phyloP scores from a whole-genome alignment of 2,329 filamentous ascomycete genomes.

The Sporothrix dimorphospora region DNA sequence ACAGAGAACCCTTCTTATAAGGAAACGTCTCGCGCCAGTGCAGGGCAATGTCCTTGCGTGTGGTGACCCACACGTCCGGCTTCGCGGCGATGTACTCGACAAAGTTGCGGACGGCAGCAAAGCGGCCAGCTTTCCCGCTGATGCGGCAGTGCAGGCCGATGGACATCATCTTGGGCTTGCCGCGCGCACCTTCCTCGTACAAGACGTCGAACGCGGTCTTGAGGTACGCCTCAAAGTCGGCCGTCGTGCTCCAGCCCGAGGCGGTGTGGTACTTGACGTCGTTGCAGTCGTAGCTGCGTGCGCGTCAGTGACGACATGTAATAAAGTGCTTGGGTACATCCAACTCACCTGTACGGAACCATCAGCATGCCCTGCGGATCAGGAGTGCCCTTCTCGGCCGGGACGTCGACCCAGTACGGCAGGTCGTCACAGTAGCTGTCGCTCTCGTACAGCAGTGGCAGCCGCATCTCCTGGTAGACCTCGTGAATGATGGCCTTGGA shows the following conservation, averaged over 20 bases:
- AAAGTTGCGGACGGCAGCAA: constrained; percentile 55
- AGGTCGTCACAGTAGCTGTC: constrained; percentile 35
- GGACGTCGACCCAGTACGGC: constrained; percentile 35
- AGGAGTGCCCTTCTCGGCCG: constrained; percentile 27
- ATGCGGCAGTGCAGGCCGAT: constrained; percentile 58
- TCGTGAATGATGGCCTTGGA: constrained; percentile 31
- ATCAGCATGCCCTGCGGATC: constrained; percentile 33
- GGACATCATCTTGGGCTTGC: constrained; percentile 61
- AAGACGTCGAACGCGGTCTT: constrained; percentile 58
- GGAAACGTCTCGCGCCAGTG: constrained; percentile 21
- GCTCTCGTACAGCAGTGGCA: constrained; percentile 31
- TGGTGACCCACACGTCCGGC: constrained; percentile 58
- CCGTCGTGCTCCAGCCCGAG: constrained; percentile 48
- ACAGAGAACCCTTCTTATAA: neutral
- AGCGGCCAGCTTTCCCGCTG: constrained; percentile 55
- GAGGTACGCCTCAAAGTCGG: constrained; percentile 51
- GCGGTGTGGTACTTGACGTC: constrained; percentile 39
- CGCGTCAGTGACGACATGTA: too few species aligned
- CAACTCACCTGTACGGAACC: constrained; percentile 33
- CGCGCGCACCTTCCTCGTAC: constrained; percentile 54
- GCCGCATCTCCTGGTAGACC: constrained; percentile 29
- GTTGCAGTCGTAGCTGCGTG: constrained; percentile 31
- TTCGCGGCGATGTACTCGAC: constrained; percentile 57
- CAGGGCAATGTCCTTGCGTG: constrained; percentile 54
- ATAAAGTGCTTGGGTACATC: too few species aligned